Evolutionary conservation across 495 filamentous ascomycete species (phyloP).

Genomic region (Neurospora africana): DNA sequence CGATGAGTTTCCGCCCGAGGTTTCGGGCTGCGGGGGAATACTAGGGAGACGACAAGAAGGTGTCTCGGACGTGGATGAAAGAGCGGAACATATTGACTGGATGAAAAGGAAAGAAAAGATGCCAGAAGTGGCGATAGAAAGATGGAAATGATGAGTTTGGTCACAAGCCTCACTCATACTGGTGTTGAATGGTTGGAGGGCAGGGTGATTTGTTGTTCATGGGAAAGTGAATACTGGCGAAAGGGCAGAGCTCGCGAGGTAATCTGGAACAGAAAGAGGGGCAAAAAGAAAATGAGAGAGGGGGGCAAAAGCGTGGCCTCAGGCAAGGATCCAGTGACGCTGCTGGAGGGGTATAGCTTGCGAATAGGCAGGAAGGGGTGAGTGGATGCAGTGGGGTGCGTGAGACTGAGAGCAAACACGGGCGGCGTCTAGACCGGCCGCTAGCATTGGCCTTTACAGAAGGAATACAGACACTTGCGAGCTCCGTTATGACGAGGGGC

Average conservation of each 20-base stretch:
- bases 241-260: not conserved
- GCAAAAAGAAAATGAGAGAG: not conserved
- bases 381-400: not conserved
- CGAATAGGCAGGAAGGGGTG: not conserved
- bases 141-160: too few relatives aligned
- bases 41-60: constrained; percentile 11
- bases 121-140: not conserved
- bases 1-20: constrained; percentile 1
- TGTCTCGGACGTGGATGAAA: not conserved
- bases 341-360: not conserved
- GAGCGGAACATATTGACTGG: not conserved
- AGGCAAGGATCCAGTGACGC: not conserved
- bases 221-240: not conserved
- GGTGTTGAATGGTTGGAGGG: not conserved
- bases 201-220: not conserved
- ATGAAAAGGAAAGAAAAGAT: not conserved
- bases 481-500: not conserved
- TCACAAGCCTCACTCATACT: too few relatives aligned
- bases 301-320: not conserved
- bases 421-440: not conserved
- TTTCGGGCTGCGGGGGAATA: constrained; percentile 15
- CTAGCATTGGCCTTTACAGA: too few relatives aligned
- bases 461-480: not conserved
- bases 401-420: not conserved
- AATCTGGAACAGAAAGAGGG: not conserved